phyloP scores from a whole-genome alignment of 2,329 filamentous ascomycete genomes.

The Elsinoe australis region DNA sequence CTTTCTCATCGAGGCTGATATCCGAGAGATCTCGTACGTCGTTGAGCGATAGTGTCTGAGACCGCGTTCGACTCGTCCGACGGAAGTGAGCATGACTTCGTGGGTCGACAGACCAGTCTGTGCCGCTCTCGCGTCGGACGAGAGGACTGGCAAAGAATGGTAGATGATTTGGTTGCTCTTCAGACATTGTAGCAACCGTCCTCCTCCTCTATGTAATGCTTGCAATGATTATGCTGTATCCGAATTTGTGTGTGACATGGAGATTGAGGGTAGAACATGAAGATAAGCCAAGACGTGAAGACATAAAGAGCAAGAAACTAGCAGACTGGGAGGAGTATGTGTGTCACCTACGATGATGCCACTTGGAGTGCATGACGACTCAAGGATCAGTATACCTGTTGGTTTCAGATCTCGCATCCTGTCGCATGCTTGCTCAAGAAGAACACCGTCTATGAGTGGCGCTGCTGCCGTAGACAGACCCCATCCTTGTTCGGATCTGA shows the following conservation, averaged over 20 bases:
- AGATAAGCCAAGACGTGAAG: constrained; percentile 10
- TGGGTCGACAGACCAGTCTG: constrained; percentile 9
- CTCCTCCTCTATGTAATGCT: constrained; percentile 5
- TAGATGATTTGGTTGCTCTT: constrained; percentile 2
- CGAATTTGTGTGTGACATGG: background rate
- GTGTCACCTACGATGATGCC: constrained; percentile 9
- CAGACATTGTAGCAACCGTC: constrained; percentile 1
- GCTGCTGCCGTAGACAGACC: too few species aligned
- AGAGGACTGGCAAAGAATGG: constrained; percentile 13
- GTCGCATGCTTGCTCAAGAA: too few species aligned
- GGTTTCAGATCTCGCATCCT: too few species aligned
- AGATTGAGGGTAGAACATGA: background rate
- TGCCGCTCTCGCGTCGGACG: constrained; percentile 6
- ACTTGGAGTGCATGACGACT: constrained; percentile 2
- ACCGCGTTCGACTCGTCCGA: constrained; percentile 5
- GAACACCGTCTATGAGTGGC: too few species aligned
- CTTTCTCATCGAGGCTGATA: constrained; percentile 2
- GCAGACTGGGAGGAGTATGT: background rate
- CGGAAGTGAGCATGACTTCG: constrained; percentile 3
- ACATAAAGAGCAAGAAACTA: constrained; percentile 2
- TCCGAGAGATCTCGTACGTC: constrained; percentile 7
- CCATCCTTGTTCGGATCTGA: too few species aligned
- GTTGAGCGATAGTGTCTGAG: constrained; percentile 4
- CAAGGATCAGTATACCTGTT: constrained; percentile 10
- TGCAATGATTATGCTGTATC: background rate